Evolutionary conservation across 106 monocot species (phyloP), one percentile per base, ranked within the genome.

Genomic region (Allium fistulosum): DNA sequence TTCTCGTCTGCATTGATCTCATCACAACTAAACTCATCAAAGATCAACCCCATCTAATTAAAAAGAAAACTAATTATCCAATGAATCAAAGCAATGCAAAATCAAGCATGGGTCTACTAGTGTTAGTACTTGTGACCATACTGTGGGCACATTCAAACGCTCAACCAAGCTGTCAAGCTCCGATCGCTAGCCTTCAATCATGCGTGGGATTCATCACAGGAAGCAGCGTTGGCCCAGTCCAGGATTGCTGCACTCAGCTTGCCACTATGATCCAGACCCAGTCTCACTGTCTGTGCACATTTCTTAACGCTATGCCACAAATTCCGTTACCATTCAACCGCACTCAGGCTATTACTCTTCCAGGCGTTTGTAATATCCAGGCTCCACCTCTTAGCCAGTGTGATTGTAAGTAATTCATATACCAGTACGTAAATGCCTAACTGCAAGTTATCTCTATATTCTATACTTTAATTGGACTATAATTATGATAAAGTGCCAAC

Each of bases 271-370:
- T 73, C 11, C 56, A 68, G 37, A 61, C 77, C 10, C 81, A 81
- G 17, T 56, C 53, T 7, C 76, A 58, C 47, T 81, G 81, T 68
- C 62, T 77, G 1, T 81, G 81, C 72, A 27, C 69, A n/a, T 2
- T 75, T 47, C 7, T 75, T 49, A 61, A 55, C 14, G 50, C 51
- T 7, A 53, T 26, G 28, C 8, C 52, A 45, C 51, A 58, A 11
- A 66, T 78, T 6, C 71, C 65, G 8, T 16, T 61, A 17, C 49
- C 27, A 9, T 2, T 78, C 37, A 72, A 72, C 67, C 58, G 61
- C 52, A 74, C 74, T 18, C 62, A 70, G 56, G 79, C 79, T 8
- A 61, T 79, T 9, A 57, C 47, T 17, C 49, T 74, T 27, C 79
- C 79, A 4, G 63, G 56, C 7, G 60, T 63, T 10, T 79, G 79